Conservation (phyloP, 208 protist genomes). For the Leishmania arabica region DNA sequence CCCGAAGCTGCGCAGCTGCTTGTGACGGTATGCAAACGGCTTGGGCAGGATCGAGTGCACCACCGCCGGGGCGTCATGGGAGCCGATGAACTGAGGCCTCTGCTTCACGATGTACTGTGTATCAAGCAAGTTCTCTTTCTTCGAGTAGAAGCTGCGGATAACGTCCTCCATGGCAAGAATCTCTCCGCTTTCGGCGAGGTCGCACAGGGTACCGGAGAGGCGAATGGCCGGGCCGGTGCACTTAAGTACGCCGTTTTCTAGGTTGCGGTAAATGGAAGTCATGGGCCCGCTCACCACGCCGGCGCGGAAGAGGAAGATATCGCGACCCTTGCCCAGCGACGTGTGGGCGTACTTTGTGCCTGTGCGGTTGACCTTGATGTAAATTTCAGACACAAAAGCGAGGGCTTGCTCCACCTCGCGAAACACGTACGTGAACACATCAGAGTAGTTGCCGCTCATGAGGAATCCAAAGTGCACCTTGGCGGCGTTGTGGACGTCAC, state of each 20-base stretch:
- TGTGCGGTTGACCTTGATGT: constrained; percentile 69
- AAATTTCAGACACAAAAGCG: constrained; percentile 73
- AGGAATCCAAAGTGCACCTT: constrained; percentile 74
- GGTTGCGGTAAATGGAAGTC: constrained; percentile 63
- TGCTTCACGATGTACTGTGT: constrained; percentile 76
- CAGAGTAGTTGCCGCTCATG: constrained; percentile 80
- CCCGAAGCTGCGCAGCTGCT: constrained; percentile 27
- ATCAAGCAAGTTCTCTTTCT: constrained; percentile 71
- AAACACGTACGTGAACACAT: constrained; percentile 87
- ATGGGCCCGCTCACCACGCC: constrained; percentile 65
- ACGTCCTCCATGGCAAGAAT: constrained; percentile 79
- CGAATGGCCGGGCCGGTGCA: constrained; percentile 69
- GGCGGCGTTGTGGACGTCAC: constrained; percentile 52
- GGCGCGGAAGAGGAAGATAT: constrained; percentile 69
- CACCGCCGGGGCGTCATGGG: constrained; percentile 47
- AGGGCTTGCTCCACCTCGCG: constrained; percentile 77
- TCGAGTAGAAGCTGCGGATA: constrained; percentile 66
- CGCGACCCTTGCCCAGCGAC: constrained; percentile 33
- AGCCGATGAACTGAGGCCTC: constrained; percentile 48
- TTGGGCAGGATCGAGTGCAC: constrained; percentile 80
- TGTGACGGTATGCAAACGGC: constrained; percentile 74
- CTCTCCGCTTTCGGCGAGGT: constrained; percentile 65
- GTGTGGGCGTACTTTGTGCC: constrained; percentile 62
- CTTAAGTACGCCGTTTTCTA: constrained; percentile 62
- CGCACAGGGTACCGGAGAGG: constrained; percentile 73